Evolutionary conservation across 495 filamentous ascomycete species (phyloP).

Genomic region (Venustampulla echinocandica): DNA sequence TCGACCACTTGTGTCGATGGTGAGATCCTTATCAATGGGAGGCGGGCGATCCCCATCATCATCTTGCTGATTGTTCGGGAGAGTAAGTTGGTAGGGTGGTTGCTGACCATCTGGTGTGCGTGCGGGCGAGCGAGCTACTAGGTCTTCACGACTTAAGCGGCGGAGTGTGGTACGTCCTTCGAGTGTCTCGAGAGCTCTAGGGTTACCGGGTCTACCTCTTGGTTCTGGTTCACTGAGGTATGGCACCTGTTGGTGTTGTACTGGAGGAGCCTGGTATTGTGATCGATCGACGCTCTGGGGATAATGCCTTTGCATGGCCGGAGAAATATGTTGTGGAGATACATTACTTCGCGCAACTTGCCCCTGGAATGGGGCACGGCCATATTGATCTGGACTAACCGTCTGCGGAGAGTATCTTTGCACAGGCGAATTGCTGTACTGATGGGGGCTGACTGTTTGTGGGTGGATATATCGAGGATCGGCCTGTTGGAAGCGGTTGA

Average conservation of each 20-base stretch:
- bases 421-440: background rate
- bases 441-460: background rate
- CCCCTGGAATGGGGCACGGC: background rate
- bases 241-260: background rate
- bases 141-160: conserved; percentile 16
- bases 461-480: background rate
- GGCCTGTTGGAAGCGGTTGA: conserved; percentile 10
- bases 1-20: background rate
- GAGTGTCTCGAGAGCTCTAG: conserved; percentile 1
- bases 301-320: background rate
- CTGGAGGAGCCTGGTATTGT: background rate
- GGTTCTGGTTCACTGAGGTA: background rate
- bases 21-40: conserved; percentile 5
- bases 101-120: conserved; percentile 16
- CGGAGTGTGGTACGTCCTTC: conserved; percentile 2
- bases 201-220: background rate
- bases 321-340: background rate
- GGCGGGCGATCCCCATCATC: conserved; percentile 9
- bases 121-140: conserved; percentile 21
- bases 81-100: conserved; percentile 21
- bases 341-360: background rate
- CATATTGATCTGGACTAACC: background rate
- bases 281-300: background rate
- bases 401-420: background rate
- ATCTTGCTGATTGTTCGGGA: conserved; percentile 17